Conservation (phyloP, 1,284 basidiomycete genomes). For the Ceratobasidium sp. region DNA sequence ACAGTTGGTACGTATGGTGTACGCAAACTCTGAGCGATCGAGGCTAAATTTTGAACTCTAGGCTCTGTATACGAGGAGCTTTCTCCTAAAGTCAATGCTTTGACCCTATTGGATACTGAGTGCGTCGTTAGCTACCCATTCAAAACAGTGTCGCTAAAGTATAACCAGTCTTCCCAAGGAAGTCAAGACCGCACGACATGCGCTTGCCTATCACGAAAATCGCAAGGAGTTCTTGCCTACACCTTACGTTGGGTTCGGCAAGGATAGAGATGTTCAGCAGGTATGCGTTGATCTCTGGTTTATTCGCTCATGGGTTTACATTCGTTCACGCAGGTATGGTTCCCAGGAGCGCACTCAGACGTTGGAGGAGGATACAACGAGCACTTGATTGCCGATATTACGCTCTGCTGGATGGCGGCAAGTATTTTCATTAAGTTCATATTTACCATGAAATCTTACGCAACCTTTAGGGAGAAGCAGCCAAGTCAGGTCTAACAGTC, state of each 20-base stretch:
- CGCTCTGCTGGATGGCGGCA: slow-evolving; percentile 44
- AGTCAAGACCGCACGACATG: slow-evolving; percentile 30
- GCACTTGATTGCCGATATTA: slow-evolving; percentile 40
- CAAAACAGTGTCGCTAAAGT: background rate
- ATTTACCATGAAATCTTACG: background rate
- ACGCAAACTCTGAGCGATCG: background rate
- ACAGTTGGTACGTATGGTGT: slow-evolving; percentile 6
- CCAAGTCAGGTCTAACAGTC: background rate
- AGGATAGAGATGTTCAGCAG: slow-evolving; percentile 27
- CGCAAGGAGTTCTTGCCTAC: slow-evolving; percentile 35
- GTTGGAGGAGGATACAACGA: slow-evolving; percentile 44
- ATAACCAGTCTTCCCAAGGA: background rate
- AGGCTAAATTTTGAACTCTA: background rate
- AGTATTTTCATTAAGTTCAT: background rate
- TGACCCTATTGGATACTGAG: slow-evolving; percentile 32
- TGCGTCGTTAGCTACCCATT: background rate
- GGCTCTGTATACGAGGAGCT: slow-evolving; percentile 31
- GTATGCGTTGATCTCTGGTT: background rate
- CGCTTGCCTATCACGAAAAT: slow-evolving; percentile 36
- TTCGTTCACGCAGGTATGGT: slow-evolving; percentile 31
- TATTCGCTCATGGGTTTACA: no score
- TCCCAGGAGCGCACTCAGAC: slow-evolving; percentile 42
- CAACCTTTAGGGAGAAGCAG: slow-evolving; percentile 20
- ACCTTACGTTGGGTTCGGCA: slow-evolving; percentile 7
- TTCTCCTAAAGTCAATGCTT: slow-evolving; percentile 28